Evolutionary conservation across 345 rosid genomes (phyloP).

Genomic region (Murraya paniculata): DNA sequence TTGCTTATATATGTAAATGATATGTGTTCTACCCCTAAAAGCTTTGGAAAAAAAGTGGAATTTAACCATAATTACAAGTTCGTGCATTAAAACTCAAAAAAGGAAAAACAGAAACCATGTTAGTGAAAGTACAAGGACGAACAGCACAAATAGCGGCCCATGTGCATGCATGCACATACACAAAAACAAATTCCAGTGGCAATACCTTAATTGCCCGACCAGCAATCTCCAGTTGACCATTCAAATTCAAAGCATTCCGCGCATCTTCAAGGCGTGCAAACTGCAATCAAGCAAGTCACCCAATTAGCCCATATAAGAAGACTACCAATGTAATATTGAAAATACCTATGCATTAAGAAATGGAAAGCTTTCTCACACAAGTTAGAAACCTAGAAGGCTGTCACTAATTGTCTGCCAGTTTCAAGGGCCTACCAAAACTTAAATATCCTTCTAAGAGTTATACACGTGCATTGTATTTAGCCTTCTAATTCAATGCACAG

Average conservation of each 20-base stretch:
- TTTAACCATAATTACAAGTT: neutral
- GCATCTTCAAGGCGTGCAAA: slow-evolving; percentile 91
- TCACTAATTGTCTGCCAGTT: neutral
- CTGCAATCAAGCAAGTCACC: slow-evolving; percentile 36
- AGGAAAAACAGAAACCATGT: neutral
- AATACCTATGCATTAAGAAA: neutral
- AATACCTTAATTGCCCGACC: slow-evolving; percentile 84
- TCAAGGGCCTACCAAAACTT: neutral
- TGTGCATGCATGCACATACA: neutral
- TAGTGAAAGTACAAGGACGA: neutral
- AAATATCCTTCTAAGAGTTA: neutral
- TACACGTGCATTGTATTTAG: neutral
- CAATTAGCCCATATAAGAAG: slow-evolving; percentile 1
- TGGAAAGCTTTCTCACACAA: neutral
- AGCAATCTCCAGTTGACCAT: slow-evolving; percentile 86
- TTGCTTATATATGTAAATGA: neutral
- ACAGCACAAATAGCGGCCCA: neutral
- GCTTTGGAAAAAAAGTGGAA: neutral
- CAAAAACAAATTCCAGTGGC: neutral
- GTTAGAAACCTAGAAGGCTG: slow-evolving; percentile 1
- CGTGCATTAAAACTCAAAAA: neutral
- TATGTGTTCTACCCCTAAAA: neutral
- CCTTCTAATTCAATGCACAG: neutral
- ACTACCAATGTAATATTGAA: neutral
- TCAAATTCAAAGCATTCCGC: slow-evolving; percentile 59